These are phyloP conservation scores for Pichia gijzeniarum DNA, from an alignment of 805 yeast genomes.

Conservation along the genomic window DNA sequence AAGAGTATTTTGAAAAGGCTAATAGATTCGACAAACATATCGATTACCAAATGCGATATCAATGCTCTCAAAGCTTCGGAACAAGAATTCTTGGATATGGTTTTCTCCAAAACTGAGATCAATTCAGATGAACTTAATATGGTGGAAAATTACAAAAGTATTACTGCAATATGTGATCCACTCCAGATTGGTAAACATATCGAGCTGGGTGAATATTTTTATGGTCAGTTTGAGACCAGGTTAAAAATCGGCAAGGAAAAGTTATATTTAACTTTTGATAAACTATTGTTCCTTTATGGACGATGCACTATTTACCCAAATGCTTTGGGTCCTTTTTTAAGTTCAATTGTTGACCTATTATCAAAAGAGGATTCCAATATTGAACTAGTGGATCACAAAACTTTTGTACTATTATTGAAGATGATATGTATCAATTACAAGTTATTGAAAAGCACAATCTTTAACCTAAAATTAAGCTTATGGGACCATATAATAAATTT, in stretches of 20 bases:
- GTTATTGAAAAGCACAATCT: slow-evolving; percentile 16
- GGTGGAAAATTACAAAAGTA: not conserved
- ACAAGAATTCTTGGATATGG: not conserved
- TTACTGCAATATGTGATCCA: not conserved
- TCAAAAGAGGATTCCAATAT: slow-evolving; percentile 10
- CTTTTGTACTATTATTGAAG: slow-evolving; percentile 18
- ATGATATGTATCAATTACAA: slow-evolving; percentile 18
- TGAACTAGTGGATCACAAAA: slow-evolving; percentile 1
- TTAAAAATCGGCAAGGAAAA: not conserved
- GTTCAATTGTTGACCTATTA: slow-evolving; percentile 12
- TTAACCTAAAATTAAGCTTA: slow-evolving; percentile 13
- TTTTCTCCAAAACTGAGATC: not conserved
- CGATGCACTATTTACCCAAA: slow-evolving; percentile 16
- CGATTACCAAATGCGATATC: slow-evolving; percentile 12
- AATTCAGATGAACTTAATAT: not conserved
- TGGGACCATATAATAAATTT: slow-evolving; percentile 13
- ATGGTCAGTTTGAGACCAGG: not conserved
- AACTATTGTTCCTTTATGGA: slow-evolving; percentile 13
- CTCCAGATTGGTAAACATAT: slow-evolving; percentile 1
- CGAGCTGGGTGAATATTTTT: slow-evolving; percentile 1
- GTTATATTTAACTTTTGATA: not conserved
- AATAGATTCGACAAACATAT: slow-evolving; percentile 22
- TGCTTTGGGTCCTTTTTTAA: slow-evolving; percentile 17
- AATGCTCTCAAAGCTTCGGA: slow-evolving; percentile 1
- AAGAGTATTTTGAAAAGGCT: slow-evolving; percentile 27